Base-by-base conservation (phyloP, 2,329 filamentous ascomycete species). In the Aspergillus fischeri region DNA sequence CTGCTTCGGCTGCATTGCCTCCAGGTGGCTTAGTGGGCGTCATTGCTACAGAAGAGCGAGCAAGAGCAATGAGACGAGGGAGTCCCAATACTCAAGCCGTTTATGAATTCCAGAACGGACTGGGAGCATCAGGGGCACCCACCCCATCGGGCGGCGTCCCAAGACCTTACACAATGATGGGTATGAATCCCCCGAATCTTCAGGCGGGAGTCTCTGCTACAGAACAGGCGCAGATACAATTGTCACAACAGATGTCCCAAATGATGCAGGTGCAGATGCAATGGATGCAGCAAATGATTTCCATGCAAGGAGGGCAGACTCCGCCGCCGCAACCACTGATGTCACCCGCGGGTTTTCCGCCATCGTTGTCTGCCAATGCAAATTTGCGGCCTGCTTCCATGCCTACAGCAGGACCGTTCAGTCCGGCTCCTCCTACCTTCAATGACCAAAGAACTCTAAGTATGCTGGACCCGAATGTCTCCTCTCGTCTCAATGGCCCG, bases 251-350 rank as follows among this genome's bases (percentile, higher is more conserved):
- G 69, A 92, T 93, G 90, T 83, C 85, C 55, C 87, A 91, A 67
- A 92, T 93, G 76, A 92, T 93, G 89, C 88, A 92, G 70, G 91
- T 94, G 87, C 91, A 96, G 72, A 92, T 95, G 88, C 90, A 95
- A 70, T 92, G 92, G 75, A 93, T 95, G 88, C 89, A 92, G 67
- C 76, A 79, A 63, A 80, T 81, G 77, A 77, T 79, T 68, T 72
- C 75, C 44, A 88, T 91, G 85, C 89, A 91, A 82, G 80, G 72
- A 25, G 67, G 70, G 55, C 73, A 73, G 47, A 64, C 60, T 24
- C 63, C 69, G 53, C 64, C 69, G 21, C 20, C 20, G 14, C 71
- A 67, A 53, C 68, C 70, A 42, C 65, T 67, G 50, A 71, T 70
- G 63, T 67, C 64, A 35, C 67, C 65, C 50, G 69, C 57, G 32